These are phyloP conservation scores for Penicillium sp. DNA, from an alignment of 2,329 filamentous ascomycete species.

Conservation along the genomic window DNA sequence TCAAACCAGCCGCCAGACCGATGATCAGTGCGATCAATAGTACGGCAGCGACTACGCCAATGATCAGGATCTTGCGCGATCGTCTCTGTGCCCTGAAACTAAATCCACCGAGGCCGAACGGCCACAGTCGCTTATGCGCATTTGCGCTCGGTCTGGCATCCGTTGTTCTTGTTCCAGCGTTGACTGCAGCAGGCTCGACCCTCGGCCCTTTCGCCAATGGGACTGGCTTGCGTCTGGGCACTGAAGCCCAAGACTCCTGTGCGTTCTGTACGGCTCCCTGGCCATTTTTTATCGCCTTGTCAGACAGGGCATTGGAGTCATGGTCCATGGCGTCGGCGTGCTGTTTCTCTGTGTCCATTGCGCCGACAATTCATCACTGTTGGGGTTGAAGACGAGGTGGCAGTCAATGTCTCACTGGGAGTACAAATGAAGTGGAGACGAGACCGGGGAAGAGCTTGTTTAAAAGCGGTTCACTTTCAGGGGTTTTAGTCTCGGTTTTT, in stretches of 20 bases:
- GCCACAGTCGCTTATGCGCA: not conserved
- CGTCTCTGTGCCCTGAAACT: conserved; percentile 14
- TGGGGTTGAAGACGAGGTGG: not conserved
- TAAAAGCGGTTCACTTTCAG: not conserved
- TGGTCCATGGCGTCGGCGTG: not conserved
- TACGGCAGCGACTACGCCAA: conserved; percentile 12
- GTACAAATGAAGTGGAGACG: not conserved
- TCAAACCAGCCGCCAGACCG: conserved; percentile 27
- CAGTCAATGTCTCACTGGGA: not conserved
- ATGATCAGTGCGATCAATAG: conserved; percentile 22
- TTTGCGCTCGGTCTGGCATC: not conserved
- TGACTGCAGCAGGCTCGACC: not conserved
- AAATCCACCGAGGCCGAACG: not conserved
- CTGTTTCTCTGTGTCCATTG: conserved; percentile 1
- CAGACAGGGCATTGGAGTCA: not conserved
- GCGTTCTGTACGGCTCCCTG: not conserved
- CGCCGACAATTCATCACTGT: not conserved
- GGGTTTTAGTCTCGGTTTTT: not conserved
- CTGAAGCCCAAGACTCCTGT: conserved; percentile 1
- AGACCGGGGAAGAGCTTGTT: not conserved
- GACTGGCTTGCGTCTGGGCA: conserved; percentile 18
- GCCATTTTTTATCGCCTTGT: not conserved
- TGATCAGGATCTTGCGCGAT: conserved; percentile 19
- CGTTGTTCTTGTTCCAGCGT: not conserved
- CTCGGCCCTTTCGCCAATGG: not conserved